Conservation (phyloP, 805 yeast genomes). For the Starmerella scarabaei region DNA sequence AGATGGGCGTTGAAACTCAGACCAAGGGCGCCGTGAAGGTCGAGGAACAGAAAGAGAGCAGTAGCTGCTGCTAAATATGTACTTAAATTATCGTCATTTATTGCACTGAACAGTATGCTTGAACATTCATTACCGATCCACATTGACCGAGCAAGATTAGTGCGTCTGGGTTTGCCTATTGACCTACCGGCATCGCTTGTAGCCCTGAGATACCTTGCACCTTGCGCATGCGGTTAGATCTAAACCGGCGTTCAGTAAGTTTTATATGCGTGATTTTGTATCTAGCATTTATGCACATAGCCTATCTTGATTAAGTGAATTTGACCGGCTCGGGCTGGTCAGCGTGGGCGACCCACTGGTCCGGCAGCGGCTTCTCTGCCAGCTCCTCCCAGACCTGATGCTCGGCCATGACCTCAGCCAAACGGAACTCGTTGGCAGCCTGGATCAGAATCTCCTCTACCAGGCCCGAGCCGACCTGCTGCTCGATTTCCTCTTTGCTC, state of each 20-base stretch:
- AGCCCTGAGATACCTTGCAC: too few species aligned
- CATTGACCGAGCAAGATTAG: background rate
- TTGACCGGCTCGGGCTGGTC: constrained; percentile 13
- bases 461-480: constrained; percentile 65
- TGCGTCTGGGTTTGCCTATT: background rate
- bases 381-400: constrained; percentile 70
- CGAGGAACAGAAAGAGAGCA: constrained; percentile 16
- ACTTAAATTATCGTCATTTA: too few species aligned
- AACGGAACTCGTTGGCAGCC: constrained; percentile 65
- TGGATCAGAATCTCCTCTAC: constrained; percentile 73
- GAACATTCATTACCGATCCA: background rate
- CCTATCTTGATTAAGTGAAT: too few species aligned
- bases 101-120: too few species aligned
- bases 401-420: constrained; percentile 53
- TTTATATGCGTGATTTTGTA: too few species aligned
- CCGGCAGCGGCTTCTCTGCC: constrained; percentile 64
- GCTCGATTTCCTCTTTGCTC: constrained; percentile 53
- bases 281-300: too few species aligned
- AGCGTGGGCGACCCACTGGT: constrained; percentile 48
- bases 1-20: constrained; percentile 38
- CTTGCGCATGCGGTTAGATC: too few species aligned
- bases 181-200: too few species aligned
- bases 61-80: constrained; percentile 27
- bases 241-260: too few species aligned
- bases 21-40: constrained; percentile 25